Evolutionary conservation across 257 asterid genomes (phyloP).

Genomic region (Solanum infundibuliforme): DNA sequence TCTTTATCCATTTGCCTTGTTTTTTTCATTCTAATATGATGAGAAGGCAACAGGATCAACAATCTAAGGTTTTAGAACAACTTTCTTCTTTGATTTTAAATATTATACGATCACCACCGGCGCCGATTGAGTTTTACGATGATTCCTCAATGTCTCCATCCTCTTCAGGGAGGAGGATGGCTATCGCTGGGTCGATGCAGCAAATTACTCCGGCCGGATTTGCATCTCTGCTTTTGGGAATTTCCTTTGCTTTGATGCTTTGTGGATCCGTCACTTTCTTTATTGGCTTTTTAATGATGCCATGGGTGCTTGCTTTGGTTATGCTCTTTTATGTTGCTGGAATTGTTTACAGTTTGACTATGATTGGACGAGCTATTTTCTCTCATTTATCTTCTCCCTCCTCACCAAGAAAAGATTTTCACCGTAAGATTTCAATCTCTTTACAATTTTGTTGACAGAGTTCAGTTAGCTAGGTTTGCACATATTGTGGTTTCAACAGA

Average conservation of each 20-base stretch:
- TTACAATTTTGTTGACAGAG: neutral
- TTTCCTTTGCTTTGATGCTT: slow-evolving; percentile 68
- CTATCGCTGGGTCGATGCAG: slow-evolving; percentile 2
- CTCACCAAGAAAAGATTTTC: slow-evolving; percentile 39
- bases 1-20: slow-evolving; percentile 47
- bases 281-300: slow-evolving; percentile 90
- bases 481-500: neutral
- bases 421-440: slow-evolving; percentile 28
- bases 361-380: slow-evolving; percentile 70
- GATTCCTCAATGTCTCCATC: neutral
- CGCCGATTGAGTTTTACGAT: slow-evolving; percentile 18
- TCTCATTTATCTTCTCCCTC: slow-evolving; percentile 14
- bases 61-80: slow-evolving; percentile 24
- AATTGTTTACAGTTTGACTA: slow-evolving; percentile 59
- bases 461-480: neutral
- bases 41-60: slow-evolving; percentile 27
- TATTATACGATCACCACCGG: slow-evolving; percentile 21
- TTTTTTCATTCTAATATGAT: slow-evolving; percentile 6
- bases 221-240: slow-evolving; percentile 65
- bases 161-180: neutral
- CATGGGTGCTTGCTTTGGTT: slow-evolving; percentile 85
- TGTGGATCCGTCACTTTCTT: slow-evolving; percentile 89
- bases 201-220: slow-evolving; percentile 73
- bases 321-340: slow-evolving; percentile 63
- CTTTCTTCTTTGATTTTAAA: slow-evolving; percentile 24